These are phyloP conservation scores for Yamadazyma buinensis DNA, from an alignment of 1,139 yeast species.

Conservation along the genomic window DNA sequence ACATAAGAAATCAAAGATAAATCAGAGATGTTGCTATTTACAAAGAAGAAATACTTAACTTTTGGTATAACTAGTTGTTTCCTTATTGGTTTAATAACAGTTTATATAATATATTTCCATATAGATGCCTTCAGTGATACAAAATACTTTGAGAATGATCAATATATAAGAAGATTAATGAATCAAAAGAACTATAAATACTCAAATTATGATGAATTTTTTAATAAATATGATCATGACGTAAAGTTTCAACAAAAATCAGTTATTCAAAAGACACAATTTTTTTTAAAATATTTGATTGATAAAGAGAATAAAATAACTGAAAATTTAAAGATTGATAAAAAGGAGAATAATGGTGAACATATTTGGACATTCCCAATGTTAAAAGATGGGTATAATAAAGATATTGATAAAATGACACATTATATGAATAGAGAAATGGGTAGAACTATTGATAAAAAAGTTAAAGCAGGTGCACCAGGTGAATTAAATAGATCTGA, in stretches of 20 bases:
- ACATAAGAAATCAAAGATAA: no score
- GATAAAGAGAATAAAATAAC: background rate
- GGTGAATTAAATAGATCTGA: constrained; percentile 3
- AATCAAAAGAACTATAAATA: constrained; percentile 32
- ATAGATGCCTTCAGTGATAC: constrained; percentile 4
- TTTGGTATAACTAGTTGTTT: background rate
- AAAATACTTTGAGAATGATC: constrained; percentile 13
- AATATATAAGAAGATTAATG: constrained; percentile 16
- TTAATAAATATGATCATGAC: background rate
- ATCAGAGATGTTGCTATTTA: no score
- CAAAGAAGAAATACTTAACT: no score
- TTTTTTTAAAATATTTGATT: constrained; percentile 24
- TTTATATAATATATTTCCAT: constrained; percentile 1
- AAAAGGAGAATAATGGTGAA: constrained; percentile 3
- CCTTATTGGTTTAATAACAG: constrained; percentile 3
- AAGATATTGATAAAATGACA: constrained; percentile 21
- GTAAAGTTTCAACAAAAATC: constrained; percentile 12
- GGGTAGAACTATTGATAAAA: constrained; percentile 10
- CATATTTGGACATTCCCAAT: constrained; percentile 26
- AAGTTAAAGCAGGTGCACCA: constrained; percentile 6
- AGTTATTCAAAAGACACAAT: constrained; percentile 24
- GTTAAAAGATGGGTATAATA: constrained; percentile 23
- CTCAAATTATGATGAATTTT: constrained; percentile 21
- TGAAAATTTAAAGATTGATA: no score
- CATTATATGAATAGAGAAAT: constrained; percentile 14